phyloP scores from a whole-genome alignment of 768 basidiomycete genomes.

The Gelatoporia subvermispora region DNA sequence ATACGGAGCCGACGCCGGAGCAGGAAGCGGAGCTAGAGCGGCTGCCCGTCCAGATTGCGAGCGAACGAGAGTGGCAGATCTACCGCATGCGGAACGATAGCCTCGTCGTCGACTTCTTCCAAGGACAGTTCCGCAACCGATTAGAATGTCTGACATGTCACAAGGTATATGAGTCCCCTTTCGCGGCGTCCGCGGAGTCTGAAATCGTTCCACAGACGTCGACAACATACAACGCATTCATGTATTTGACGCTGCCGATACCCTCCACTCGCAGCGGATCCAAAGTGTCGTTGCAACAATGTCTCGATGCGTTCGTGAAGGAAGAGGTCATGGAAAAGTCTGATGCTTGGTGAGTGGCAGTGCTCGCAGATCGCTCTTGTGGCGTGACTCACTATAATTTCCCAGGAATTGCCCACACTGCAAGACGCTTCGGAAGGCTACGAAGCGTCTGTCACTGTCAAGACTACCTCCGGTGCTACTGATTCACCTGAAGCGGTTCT shows the following conservation, averaged over 20 bases:
- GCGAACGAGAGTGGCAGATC: slow-evolving; percentile 88
- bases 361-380: background rate
- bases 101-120: slow-evolving; percentile 94
- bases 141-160: slow-evolving; percentile 87
- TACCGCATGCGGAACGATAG: slow-evolving; percentile 91
- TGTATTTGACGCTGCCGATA: slow-evolving; percentile 89
- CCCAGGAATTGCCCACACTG: slow-evolving; percentile 91
- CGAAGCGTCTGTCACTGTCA: slow-evolving; percentile 84
- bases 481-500: slow-evolving; percentile 91
- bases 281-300: slow-evolving; percentile 69
- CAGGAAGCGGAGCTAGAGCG: slow-evolving; percentile 87
- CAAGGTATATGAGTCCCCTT: slow-evolving; percentile 47
- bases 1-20: slow-evolving; percentile 60
- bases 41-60: slow-evolving; percentile 81
- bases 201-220: slow-evolving; percentile 61
- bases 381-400: background rate
- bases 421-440: slow-evolving; percentile 81
- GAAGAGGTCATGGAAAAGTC: slow-evolving; percentile 88
- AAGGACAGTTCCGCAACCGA: slow-evolving; percentile 91
- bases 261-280: slow-evolving; percentile 54
- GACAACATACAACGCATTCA: slow-evolving; percentile 95
- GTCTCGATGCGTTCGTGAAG: slow-evolving; percentile 87
- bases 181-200: background rate
- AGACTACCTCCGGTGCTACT: slow-evolving; percentile 90
- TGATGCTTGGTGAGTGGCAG: slow-evolving; percentile 76